phyloP scores from a whole-genome alignment of 768 basidiomycete genomes.

The Macrolepiota fuliginosa region DNA sequence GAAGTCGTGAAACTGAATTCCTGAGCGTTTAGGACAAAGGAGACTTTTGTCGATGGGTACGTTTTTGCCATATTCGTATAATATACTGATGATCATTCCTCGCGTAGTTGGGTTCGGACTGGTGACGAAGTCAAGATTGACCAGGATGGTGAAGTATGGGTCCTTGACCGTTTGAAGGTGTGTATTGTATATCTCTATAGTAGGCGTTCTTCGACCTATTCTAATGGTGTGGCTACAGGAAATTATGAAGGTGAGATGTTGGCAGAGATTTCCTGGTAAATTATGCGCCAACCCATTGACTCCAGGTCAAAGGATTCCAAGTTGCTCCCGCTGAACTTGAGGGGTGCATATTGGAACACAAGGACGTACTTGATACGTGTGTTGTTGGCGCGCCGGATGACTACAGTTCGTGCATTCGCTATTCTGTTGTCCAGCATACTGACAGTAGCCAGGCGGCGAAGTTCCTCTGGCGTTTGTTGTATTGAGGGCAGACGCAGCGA shows the following conservation, averaged over 20 bases:
- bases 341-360: constrained; percentile 58
- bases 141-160: constrained; percentile 52
- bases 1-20: background rate
- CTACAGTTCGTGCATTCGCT: constrained; percentile 38
- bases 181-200: background rate
- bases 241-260: constrained; percentile 38
- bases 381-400: constrained; percentile 69
- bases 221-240: constrained; percentile 25
- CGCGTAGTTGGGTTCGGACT: constrained; percentile 61
- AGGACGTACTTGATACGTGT: constrained; percentile 58
- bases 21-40: constrained; percentile 48
- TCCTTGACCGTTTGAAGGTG: constrained; percentile 66
- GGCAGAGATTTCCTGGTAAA: background rate
- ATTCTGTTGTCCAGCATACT: background rate
- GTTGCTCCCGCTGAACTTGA: constrained; percentile 76
- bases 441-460: constrained; percentile 47
- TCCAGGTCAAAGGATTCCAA: constrained; percentile 67
- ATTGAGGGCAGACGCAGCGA: constrained; percentile 38
- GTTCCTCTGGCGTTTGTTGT: constrained; percentile 69
- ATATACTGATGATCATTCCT: constrained; percentile 3
- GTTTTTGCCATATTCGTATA: constrained; percentile 11
- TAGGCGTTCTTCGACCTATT: background rate
- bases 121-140: constrained; percentile 63
- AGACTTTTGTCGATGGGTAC: constrained; percentile 68
- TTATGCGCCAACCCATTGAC: constrained; percentile 26